Base-by-base conservation (phyloP, 2,329 filamentous ascomycete genomes). In the Colletotrichum nymphaeae region DNA sequence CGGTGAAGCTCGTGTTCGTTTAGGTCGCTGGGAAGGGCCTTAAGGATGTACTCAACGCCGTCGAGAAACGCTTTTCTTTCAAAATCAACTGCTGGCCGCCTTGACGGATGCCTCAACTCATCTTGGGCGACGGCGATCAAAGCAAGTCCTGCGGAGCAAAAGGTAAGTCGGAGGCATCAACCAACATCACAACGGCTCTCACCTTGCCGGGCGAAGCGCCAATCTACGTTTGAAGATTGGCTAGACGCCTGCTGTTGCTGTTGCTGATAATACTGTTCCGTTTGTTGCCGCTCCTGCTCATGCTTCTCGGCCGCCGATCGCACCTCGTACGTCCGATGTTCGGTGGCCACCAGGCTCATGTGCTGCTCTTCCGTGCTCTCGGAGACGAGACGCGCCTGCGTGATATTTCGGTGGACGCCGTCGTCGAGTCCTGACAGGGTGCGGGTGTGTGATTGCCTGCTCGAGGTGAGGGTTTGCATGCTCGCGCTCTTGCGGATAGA, bases 31-130 rank as follows among this genome's bases (percentile, higher is more conserved):
- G 92, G 92, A 0, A 93, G 84, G 8, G 88, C 91, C 73, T 87
- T 87, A n/a, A 93, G 84, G 28, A 93, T 84, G 79, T 93, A 93
- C 3, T 88, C 87, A 4, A 92, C 81, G 71, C 90, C 88, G 76
- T 93, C 89, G 62, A 93, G 81, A 79, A 93, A 93, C 11, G 92
- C 85, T 75, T 90, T 89, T 30, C 92, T 87, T 63, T 89, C 88
- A 72, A 82, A 82, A 1, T 76, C 74, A 6, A 76, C 70, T 30
- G 53, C 65, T 9, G 73, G 65, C 6, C 69, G 56, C 56, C 52
- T 53, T 16, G 72, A 59, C 1, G 73, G 69, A 19, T 63, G 60
- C 24, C 73, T 63, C 26, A 59, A 35, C 16, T 75, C 66, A 19
- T 73, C 69, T n/a, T 75, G 74, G 24, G 74, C 69, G 5, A 70